Evolutionary conservation across 371 early-diverging fungal genomes (phyloP).

Genomic region (Rhizomucor pusillus): DNA sequence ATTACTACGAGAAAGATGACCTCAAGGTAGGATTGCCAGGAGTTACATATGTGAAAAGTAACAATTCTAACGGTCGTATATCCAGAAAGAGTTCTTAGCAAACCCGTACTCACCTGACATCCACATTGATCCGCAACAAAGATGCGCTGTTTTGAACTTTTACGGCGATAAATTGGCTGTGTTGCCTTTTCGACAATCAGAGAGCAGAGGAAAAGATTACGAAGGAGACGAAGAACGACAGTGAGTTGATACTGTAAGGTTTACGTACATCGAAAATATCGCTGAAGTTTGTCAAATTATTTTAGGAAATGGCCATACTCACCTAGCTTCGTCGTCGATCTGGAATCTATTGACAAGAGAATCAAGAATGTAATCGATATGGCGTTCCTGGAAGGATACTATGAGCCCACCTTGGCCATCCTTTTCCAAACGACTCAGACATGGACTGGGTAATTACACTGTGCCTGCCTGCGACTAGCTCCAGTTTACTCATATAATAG

Average conservation of each 20-base stretch:
- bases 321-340: constrained; percentile 81
- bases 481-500: too few relatives aligned
- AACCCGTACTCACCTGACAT: constrained; percentile 65
- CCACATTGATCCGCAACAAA: constrained; percentile 76
- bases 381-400: constrained; percentile 86
- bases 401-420: constrained; percentile 93
- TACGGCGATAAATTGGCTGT: constrained; percentile 89
- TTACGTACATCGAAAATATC: too few relatives aligned
- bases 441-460: constrained; percentile 96
- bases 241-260: constrained; percentile 20
- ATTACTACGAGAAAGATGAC: constrained; percentile 94
- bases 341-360: constrained; percentile 63
- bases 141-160: constrained; percentile 86
- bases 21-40: constrained; percentile 58
- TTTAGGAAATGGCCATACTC: constrained; percentile 66
- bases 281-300: too few relatives aligned
- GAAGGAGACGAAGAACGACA: constrained; percentile 21
- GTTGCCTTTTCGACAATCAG: constrained; percentile 81
- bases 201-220: constrained; percentile 34
- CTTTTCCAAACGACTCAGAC: constrained; percentile 81
- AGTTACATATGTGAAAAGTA: background rate
- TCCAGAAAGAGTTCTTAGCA: constrained; percentile 60
- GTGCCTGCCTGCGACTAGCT: too few relatives aligned
- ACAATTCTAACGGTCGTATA: background rate
- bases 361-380: constrained; percentile 86